A percentile compares a stretch with the other conserved stretches of the same genome.
phyloP scores from a whole-genome alignment of 2,329 filamentous ascomycete genomes.

The Phyllosticta citriasiana region DNA sequence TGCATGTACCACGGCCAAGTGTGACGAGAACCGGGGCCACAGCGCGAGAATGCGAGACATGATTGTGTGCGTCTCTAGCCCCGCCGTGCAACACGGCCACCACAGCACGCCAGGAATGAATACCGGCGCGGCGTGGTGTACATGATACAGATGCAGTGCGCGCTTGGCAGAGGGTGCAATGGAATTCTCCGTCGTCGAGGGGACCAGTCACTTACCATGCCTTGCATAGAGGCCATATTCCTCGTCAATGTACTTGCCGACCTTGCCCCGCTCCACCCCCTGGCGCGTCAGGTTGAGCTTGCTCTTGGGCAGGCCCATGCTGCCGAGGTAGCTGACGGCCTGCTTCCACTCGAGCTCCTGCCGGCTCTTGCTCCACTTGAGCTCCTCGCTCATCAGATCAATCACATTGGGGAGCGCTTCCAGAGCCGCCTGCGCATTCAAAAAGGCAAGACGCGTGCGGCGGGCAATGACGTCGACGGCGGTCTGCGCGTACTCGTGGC shows the following conservation, averaged over 20 bases:
- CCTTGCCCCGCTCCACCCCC: conserved; percentile 47
- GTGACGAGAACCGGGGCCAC: neutral
- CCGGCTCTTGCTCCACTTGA: conserved; percentile 64
- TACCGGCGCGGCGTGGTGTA: conserved; percentile 6
- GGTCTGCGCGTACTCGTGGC: conserved; percentile 85
- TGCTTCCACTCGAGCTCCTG: conserved; percentile 77
- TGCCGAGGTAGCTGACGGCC: conserved; percentile 46
- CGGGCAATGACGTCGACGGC: conserved; percentile 81
- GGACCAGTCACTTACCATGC: conserved; percentile 32
- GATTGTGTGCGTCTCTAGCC: neutral
- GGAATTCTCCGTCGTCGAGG: neutral
- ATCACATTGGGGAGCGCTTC: conserved; percentile 78
- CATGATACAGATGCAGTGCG: conserved; percentile 3
- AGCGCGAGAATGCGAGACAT: neutral
- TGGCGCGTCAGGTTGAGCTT: conserved; percentile 46
- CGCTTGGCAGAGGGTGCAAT: neutral
- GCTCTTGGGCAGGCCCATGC: conserved; percentile 51
- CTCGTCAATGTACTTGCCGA: conserved; percentile 36
- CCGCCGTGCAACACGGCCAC: neutral
- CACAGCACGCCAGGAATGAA: neutral
- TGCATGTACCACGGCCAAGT: neutral
- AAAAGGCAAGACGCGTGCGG: conserved; percentile 74
- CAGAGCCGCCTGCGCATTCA: conserved; percentile 83
- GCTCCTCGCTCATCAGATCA: conserved; percentile 78
- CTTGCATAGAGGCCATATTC: conserved; percentile 40